A percentile compares a stretch with the other conserved stretches of the same genome.
phyloP scores from a whole-genome alignment of 192 early-diverging fungal genomes.

The Linderina pennispora region DNA sequence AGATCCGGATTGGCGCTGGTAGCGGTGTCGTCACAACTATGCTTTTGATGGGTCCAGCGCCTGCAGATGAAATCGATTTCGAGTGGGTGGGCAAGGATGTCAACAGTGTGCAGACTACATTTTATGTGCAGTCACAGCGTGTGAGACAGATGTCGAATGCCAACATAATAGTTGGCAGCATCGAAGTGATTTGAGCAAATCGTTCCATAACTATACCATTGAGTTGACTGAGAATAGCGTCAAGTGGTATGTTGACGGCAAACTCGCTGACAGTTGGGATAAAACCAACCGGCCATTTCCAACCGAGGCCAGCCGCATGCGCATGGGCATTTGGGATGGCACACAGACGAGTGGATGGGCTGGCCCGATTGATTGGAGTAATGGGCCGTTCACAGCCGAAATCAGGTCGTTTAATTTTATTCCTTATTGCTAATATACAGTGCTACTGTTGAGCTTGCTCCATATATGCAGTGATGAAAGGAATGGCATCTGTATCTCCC shows the following conservation, averaged over 20 bases:
- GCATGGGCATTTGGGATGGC: conserved; percentile 31
- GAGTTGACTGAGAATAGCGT: conserved; percentile 42
- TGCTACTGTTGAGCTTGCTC: too few species aligned
- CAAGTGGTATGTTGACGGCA: conserved; percentile 47
- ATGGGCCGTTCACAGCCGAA: conserved; percentile 4
- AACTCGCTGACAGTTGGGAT: conserved; percentile 15
- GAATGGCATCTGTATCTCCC: too few species aligned
- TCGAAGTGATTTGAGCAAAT: conserved; percentile 32
- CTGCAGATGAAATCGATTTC: conserved; percentile 57
- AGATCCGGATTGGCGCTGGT: conserved; percentile 24
- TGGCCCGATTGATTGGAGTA: conserved; percentile 17
- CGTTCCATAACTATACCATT: conserved; percentile 45
- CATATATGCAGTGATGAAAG: too few species aligned
- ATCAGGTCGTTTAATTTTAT: conserved; percentile 7
- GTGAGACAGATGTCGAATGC: too few species aligned
- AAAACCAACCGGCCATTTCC: conserved; percentile 6
- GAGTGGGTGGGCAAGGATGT: conserved; percentile 55
- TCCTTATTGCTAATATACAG: conserved; percentile 16
- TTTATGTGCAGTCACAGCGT: conserved; percentile 42
- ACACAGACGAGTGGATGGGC: conserved; percentile 22
- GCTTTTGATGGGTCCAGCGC: conserved; percentile 37
- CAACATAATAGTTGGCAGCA: too few species aligned
- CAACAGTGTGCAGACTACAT: conserved; percentile 45
- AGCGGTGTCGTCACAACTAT: conserved; percentile 49
- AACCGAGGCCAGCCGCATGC: conserved; percentile 2